Base-by-base conservation (phyloP, 192 early-diverging fungal species). In the Diversispora eburnea region DNA sequence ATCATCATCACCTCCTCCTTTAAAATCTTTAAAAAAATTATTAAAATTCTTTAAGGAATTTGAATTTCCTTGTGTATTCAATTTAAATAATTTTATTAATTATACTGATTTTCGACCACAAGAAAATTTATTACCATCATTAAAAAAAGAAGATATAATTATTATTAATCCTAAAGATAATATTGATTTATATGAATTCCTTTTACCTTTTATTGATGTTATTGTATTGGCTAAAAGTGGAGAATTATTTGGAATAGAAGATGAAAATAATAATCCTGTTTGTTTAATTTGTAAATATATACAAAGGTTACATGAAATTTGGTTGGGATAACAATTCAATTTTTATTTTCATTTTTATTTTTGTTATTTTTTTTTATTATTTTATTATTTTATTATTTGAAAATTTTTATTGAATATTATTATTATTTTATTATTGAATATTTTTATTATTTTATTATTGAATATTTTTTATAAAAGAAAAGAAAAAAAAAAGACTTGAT, bases 131-230 rank as follows among this genome's bases (percentile, higher is more conserved):
- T 33, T 33, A 33, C 25, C 25, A 33, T 33, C 25, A 33, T 33
- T 33, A 33, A 33, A 33, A 51, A 0, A 68, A 70, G 15, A 67
- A 81, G 33, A 79, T 79, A 20, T 33, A 1, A 54, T 70, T 5
- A 79, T 77, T 49, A 72, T 73, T 69, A 82, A 82, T 55, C 57
- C 52, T 3, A 60, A 13, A 45, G 86, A 88, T 33, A 75, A 80
- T 13, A 82, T 84, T 12, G 74, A 77, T 15, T 67, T 88, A 49
- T 75, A 74, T 60, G 72, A 72, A 25, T 84, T 82, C 62, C 56
- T 88, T 41, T 80, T 88, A 17, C 86, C 86, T 9, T 83, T 88
- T 78, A 72, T 86, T 4, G 86, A 88, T 73, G 80, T 81, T 4
- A 81, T 86, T 17, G 82, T 86, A 39, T 73, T 80, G 4, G 80